A percentile compares a stretch with the other conserved stretches of the same genome.
phyloP scores from a whole-genome alignment of 2,329 filamentous ascomycete genomes.

The Fusarium solani-melongenae region DNA sequence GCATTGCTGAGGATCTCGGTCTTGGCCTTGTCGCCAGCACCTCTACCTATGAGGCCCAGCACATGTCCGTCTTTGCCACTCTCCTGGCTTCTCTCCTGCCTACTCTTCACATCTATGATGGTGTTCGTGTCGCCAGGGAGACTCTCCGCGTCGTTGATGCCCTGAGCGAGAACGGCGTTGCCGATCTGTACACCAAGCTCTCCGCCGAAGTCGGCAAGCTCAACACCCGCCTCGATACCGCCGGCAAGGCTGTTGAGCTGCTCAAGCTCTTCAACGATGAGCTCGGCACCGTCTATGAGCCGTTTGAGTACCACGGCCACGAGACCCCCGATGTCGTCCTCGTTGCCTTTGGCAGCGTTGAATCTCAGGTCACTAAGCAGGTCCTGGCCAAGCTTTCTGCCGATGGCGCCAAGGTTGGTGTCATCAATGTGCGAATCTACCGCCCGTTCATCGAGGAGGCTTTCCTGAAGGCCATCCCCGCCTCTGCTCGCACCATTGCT shows the following conservation, averaged over 20 bases:
- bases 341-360: constrained; percentile 92
- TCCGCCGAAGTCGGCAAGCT: constrained; percentile 69
- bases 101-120: constrained; percentile 90
- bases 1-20: constrained; percentile 88
- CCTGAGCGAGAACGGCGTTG: constrained; percentile 77
- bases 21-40: constrained; percentile 86
- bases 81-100: constrained; percentile 81
- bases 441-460: constrained; percentile 95
- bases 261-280: constrained; percentile 86
- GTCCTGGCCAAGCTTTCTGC: constrained; percentile 78
- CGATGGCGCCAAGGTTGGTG: constrained; percentile 82
- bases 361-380: constrained; percentile 87
- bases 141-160: constrained; percentile 85
- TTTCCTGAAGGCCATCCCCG: constrained; percentile 84
- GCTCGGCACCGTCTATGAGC: constrained; percentile 90
- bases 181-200: constrained; percentile 75
- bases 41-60: constrained; percentile 91
- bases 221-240: constrained; percentile 77
- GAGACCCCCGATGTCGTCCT: constrained; percentile 82
- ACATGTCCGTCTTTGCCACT: constrained; percentile 92
- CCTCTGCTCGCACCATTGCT: constrained; percentile 78
- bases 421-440: constrained; percentile 92
- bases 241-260: constrained; percentile 77
- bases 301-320: constrained; percentile 95
- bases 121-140: constrained; percentile 83